These are phyloP conservation scores for Candida methanosorbosa DNA, from an alignment of 805 yeast species.

Conservation along the genomic window DNA sequence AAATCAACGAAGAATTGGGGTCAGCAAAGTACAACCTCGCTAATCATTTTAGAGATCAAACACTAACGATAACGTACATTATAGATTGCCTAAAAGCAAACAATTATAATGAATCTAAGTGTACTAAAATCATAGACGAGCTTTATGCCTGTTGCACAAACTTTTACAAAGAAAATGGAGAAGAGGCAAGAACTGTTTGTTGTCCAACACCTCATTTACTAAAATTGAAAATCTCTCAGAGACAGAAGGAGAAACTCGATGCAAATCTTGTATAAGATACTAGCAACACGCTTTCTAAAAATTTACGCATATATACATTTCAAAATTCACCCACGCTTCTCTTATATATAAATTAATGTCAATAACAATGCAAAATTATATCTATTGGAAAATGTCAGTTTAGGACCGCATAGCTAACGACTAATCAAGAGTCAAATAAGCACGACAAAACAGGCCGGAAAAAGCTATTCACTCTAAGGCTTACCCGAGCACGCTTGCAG, in stretches of 20 bases:
- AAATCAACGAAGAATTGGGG: no score
- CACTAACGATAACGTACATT: no score
- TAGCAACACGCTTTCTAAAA: neutral
- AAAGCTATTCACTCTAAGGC: slow-evolving; percentile 67
- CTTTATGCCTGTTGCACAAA: slow-evolving; percentile 67
- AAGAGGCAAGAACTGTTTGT: slow-evolving; percentile 55
- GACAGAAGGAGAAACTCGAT: slow-evolving; percentile 48
- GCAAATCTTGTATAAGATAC: slow-evolving; percentile 31
- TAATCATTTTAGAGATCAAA: no score
- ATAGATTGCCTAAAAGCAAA: slow-evolving; percentile 54
- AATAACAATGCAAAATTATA: no score
- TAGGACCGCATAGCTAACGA: slow-evolving; percentile 63
- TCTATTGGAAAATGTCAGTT: slow-evolving; percentile 40
- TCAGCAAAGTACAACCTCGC: no score
- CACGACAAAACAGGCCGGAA: slow-evolving; percentile 52
- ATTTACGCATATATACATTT: no score
- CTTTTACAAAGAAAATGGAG: slow-evolving; percentile 55
- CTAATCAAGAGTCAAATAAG: slow-evolving; percentile 27
- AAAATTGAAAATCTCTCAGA: slow-evolving; percentile 55
- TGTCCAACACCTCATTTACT: slow-evolving; percentile 69
- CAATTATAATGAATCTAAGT: slow-evolving; percentile 65
- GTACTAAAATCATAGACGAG: slow-evolving; percentile 59
- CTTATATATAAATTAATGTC: no score
- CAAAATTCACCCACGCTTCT: no score
- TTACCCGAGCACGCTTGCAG: slow-evolving; percentile 80